Base-by-base conservation (phyloP, 495 filamentous ascomycete species). In the Penicillium subrubescens region DNA sequence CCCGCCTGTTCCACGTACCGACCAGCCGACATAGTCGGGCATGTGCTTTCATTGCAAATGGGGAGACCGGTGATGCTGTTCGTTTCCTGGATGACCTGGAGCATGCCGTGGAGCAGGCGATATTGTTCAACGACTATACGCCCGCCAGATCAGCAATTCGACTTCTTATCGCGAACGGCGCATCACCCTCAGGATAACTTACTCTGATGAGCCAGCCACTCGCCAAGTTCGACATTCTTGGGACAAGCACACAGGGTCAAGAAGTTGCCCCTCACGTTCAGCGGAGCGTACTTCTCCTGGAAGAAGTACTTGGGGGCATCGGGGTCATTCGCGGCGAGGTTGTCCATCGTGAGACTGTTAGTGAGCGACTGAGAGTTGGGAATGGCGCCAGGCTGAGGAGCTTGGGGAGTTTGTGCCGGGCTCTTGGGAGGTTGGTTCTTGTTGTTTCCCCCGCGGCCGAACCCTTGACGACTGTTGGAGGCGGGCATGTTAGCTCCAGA, bases 201-300 rank as follows among this genome's bases (percentile, higher is more conserved):
- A 96, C 94, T 89, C 86, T 97, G 94, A 77, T 97, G 93, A 59
- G 93, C 93, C 63, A 96, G 80, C 94, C 94, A 97, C 72, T 97
- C 94, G 35, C 92, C 93, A 63, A 91, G 84, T 73, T 97, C 94
- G 31, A 97, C 90, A 57, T 92, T 89, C 75, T 91, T 91, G 10
- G 94, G 94, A 72, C 91, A 90, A 56, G 91, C 91, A 68, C 92
- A 94, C 48, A 97, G 78, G 23, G 94, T 97, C 90, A 96, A 92
- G 74, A 97, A 97, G 77, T 97, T 97, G 50, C 94, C 94, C 78
- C 92, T 96, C 65, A 97, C 94, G 62, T 96, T 94, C 65, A 96
- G 85, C 67, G 88, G 89, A 48, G 90, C 88, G 71, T 93, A 91
- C 67, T 89, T 86, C 63, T 93, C 87, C 68, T 92, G 89, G 74